Evolutionary conservation across 108 stramenopile species (phyloP), one percentile per base, ranked within the genome.

Genomic region (Nitzschia putrida): DNA sequence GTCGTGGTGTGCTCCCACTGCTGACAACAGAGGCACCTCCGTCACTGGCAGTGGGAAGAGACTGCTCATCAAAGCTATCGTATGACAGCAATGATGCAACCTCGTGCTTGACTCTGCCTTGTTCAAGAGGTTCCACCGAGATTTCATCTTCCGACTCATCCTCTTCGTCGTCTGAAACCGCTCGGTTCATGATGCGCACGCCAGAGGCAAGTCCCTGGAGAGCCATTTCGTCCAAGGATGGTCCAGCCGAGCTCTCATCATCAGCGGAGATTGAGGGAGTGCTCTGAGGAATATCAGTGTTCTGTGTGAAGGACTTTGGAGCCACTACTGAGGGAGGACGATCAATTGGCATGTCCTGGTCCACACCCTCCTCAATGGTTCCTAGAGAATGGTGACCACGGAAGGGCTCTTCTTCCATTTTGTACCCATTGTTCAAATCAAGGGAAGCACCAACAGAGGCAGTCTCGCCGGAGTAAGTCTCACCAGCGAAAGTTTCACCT

Each of bases 141-240:
- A 38, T 29, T n/a, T 13, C 38, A 39, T 59, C 58, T 34, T 34
- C n/a, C 13, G 38, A 38, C 11, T 59, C n/a, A 3, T 20, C 38
- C n/a, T 39, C n/a, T 59, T 34, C 18, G 6, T 49, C 47, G 6
- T 49, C n/a, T 34, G 29, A 34, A 34, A 34, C 29, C 1, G 29
- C 29, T 34, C 4, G 29, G 29, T 34, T 34, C 29, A 34, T 34
- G 29, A 50, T 34, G 4, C 29, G 1, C 0, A 2, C 42, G 3
- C 59, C 61, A 38, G 57, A 24, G 21, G 63, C 29, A 23, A 63
- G 56, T 12, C 61, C 64, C 25, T 73, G 72, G 25, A 73, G 25
- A 8, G 72, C 72, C 20, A 73, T 63, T 20, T 73, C 72, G 26
- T 73, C 72, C 45, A 73, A 73, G 8, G 72, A 73, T 21, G 71